phyloP scores from a whole-genome alignment of 2,329 filamentous ascomycete genomes.

The Penicillium sp. region DNA sequence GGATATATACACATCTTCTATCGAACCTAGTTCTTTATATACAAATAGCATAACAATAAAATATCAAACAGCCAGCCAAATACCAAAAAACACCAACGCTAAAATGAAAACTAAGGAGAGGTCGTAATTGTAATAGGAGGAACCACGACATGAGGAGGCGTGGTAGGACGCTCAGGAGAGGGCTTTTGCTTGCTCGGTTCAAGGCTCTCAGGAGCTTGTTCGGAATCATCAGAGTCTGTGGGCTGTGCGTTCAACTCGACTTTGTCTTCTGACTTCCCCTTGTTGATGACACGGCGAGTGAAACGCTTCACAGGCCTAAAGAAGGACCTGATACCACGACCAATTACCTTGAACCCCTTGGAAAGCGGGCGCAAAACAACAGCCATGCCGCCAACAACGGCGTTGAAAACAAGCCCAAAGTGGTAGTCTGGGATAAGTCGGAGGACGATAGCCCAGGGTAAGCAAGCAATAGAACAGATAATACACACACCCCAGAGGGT shows the following conservation, averaged over 20 bases:
- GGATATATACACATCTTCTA: conserved; percentile 2
- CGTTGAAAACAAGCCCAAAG: conserved; percentile 44
- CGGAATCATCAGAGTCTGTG: conserved; percentile 13
- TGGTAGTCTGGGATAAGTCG: conserved; percentile 75
- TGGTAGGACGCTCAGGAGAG: conserved; percentile 21
- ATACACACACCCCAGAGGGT: conserved; percentile 86
- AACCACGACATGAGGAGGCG: conserved; percentile 26
- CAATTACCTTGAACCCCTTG: conserved; percentile 31
- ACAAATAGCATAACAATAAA: neutral
- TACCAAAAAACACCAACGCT: conserved; percentile 7
- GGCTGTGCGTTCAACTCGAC: neutral
- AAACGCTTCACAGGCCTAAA: conserved; percentile 29
- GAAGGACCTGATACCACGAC: conserved; percentile 26
- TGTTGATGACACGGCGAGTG: conserved; percentile 19
- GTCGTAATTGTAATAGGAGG: conserved; percentile 44
- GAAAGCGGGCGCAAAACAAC: conserved; percentile 49
- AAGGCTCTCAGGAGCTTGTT: conserved; percentile 5
- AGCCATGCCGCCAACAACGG: conserved; percentile 56
- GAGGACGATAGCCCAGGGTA: conserved; percentile 78
- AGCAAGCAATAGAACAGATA: conserved; percentile 76
- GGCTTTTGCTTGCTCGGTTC: conserved; percentile 6
- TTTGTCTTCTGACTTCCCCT: neutral
- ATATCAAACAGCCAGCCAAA: conserved; percentile 2
- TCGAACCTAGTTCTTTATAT: neutral
- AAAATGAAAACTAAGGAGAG: conserved; percentile 25